phyloP scores from a whole-genome alignment of 1,139 yeast genomes.

The Hansenula lynferdii region DNA sequence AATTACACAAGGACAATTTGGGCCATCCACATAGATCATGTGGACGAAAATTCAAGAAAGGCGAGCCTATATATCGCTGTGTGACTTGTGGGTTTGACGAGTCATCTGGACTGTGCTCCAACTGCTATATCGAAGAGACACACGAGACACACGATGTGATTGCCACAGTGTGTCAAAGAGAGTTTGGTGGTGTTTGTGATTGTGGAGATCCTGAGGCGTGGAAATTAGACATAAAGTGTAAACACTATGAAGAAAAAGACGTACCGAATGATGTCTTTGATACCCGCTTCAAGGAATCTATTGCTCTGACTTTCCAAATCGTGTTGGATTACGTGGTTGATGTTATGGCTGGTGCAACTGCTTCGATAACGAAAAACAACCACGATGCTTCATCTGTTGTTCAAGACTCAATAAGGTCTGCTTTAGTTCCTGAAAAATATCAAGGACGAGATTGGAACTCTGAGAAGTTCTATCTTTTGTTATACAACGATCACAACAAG shows the following conservation, averaged over 20 bases:
- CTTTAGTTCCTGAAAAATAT: slow-evolving; percentile 33
- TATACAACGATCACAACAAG: slow-evolving; percentile 78
- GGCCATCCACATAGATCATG: slow-evolving; percentile 71
- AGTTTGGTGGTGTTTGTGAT: slow-evolving; percentile 92
- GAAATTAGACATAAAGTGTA: slow-evolving; percentile 51
- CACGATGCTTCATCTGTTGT: slow-evolving; percentile 13
- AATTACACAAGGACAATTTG: slow-evolving; percentile 35
- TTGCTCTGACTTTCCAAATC: slow-evolving; percentile 43
- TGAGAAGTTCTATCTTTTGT: slow-evolving; percentile 47
- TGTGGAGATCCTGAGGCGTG: slow-evolving; percentile 92
- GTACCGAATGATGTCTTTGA: too few species aligned
- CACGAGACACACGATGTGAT: slow-evolving; percentile 78
- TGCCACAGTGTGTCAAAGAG: slow-evolving; percentile 68
- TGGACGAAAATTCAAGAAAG: slow-evolving; percentile 67
- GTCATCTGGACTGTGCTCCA: slow-evolving; percentile 79
- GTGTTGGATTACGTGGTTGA: slow-evolving; percentile 75
- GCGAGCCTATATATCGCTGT: slow-evolving; percentile 87
- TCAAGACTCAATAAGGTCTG: slow-evolving; percentile 26
- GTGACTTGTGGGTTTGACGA: slow-evolving; percentile 81
- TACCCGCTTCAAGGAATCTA: slow-evolving; percentile 31
- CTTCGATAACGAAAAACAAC: slow-evolving; percentile 17
- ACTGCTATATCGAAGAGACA: slow-evolving; percentile 65
- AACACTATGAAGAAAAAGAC: slow-evolving; percentile 23
- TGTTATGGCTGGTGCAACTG: slow-evolving; percentile 41
- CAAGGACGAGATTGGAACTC: slow-evolving; percentile 41